These are phyloP conservation scores for Plasmodium ovale DNA, from an alignment of 169 alveolate genomes.

Conservation along the genomic window DNA sequence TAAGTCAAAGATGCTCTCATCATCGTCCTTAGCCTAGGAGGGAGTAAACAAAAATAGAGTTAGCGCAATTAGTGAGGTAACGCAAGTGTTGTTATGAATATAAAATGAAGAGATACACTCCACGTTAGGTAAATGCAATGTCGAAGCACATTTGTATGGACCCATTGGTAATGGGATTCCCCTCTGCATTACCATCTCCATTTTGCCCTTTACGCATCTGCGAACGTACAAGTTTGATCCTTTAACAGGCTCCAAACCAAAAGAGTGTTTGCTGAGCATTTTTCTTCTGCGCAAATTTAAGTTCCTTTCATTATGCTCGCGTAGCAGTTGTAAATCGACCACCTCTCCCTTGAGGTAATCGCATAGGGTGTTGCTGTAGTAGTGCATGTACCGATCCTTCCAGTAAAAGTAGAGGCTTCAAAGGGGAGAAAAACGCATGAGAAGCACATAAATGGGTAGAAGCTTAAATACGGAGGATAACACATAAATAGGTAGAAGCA, in stretches of 20 bases:
- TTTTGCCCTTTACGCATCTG: slow-evolving; percentile 35
- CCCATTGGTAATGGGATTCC: neutral
- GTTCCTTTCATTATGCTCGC: slow-evolving; percentile 67
- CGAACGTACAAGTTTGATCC: slow-evolving; percentile 60
- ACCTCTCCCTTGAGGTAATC: slow-evolving; percentile 68
- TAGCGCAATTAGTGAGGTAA: neutral
- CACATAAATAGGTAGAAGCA: too few species aligned
- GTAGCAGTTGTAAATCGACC: slow-evolving; percentile 53
- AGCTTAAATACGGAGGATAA: too few species aligned
- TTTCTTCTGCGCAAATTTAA: slow-evolving; percentile 34
- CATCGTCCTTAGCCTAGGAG: slow-evolving; percentile 26
- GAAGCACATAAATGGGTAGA: too few species aligned
- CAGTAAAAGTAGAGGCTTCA: slow-evolving; percentile 44
- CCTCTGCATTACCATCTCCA: neutral
- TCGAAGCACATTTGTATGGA: neutral
- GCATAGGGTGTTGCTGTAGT: slow-evolving; percentile 59
- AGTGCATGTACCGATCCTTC: slow-evolving; percentile 71
- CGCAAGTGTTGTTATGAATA: neutral
- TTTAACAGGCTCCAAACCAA: slow-evolving; percentile 37
- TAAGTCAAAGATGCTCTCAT: slow-evolving; percentile 32
- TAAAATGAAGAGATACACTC: neutral
- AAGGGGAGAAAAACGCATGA: neutral
- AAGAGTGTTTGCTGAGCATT: slow-evolving; percentile 50
- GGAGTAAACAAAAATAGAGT: neutral
- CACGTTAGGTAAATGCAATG: too few species aligned